Evolutionary conservation across 2,329 filamentous ascomycete species (phyloP), one percentile per base, ranked within the genome.

Genomic region (Parastagonospora nodorum): DNA sequence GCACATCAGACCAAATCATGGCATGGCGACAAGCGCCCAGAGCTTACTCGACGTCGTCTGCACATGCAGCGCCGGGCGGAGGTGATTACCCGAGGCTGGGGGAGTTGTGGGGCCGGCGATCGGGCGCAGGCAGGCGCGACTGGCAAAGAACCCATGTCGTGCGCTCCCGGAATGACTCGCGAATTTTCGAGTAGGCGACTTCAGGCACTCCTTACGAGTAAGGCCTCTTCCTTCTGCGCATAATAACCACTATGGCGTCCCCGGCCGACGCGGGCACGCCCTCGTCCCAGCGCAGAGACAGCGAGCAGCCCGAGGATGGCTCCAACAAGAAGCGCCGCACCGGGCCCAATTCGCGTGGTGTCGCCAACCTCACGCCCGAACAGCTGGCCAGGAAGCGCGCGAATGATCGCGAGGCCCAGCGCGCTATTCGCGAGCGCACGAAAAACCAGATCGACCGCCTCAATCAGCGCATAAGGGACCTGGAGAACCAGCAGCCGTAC

Each of bases 321-420:
- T 38, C 59, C 16, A 55, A 57, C 42, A 73, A 74, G 59, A 69
- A 66, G 53, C 71, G 72, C 43, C 65, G 66, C 44, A 69, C 67
- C 12, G 75, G 69, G 49, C 66, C 75, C 27, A 75, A 73, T 39
- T 78, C 88, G 51, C 85, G 91, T 60, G 92, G 89, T 57, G 92
- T 96, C 48, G 90, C 91, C 57, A 93, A 89, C 66, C 81, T 96
- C 69, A 95, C 90, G 9, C 89, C 91, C 5, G 89, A 92, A 55
- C 92, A 96, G 75, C 83, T 96, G 51, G 90, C 88, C 28, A 89
- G 92, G 74, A 97, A 96, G 79, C 83, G 92, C 58, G 90, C 90
- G 66, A 96, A 96, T 82, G 90, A 95, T 71, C 86, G 90, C 50
- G 90, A 95, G 73, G 91, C 90, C 28, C 90, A 96, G 72, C 84